Percentiles rank a stretch among this genome's conserved stretches.
phyloP scores from a whole-genome alignment of 148 eudicot genomes.

The Amaranthus palmeri region DNA sequence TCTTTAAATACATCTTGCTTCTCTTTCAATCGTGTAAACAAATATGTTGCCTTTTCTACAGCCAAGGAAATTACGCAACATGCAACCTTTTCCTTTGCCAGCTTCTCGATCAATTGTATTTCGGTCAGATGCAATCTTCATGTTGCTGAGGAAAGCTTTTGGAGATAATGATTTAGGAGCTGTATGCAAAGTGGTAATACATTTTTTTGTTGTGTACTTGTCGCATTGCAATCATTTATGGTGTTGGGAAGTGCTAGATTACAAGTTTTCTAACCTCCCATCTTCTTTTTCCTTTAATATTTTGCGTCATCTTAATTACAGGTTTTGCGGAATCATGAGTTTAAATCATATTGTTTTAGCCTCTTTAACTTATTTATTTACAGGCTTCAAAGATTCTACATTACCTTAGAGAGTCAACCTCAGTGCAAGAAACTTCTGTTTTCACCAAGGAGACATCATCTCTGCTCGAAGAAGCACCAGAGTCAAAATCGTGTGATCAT shows the following conservation, averaged over 20 bases:
- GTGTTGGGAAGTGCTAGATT: background rate
- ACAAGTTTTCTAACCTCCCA: slow-evolving; percentile 1
- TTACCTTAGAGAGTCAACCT: slow-evolving; percentile 38
- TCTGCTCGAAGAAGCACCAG: slow-evolving; percentile 36
- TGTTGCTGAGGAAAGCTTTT: slow-evolving; percentile 66
- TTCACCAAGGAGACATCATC: slow-evolving; percentile 29
- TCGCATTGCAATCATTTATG: slow-evolving; percentile 1
- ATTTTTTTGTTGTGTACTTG: slow-evolving; percentile 15
- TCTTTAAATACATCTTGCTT: background rate
- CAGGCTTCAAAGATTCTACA: slow-evolving; percentile 66
- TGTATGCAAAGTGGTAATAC: slow-evolving; percentile 61
- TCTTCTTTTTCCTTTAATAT: background rate
- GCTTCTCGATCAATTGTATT: slow-evolving; percentile 49
- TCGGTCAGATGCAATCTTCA: slow-evolving; percentile 59
- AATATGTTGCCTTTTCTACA: slow-evolving; percentile 23
- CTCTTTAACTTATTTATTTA: slow-evolving; percentile 20
- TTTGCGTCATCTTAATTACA: background rate
- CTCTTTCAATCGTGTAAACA: background rate
- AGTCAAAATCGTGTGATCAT: slow-evolving; percentile 30
- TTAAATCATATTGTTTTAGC: background rate
- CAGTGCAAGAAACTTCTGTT: slow-evolving; percentile 31
- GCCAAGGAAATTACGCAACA: slow-evolving; percentile 63
- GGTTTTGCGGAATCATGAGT: background rate
- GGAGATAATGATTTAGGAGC: slow-evolving; percentile 54
- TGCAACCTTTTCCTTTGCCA: slow-evolving; percentile 30